Base-by-base conservation (phyloP, 2,329 filamentous ascomycete species). In the Cladophialophora immunda region DNA sequence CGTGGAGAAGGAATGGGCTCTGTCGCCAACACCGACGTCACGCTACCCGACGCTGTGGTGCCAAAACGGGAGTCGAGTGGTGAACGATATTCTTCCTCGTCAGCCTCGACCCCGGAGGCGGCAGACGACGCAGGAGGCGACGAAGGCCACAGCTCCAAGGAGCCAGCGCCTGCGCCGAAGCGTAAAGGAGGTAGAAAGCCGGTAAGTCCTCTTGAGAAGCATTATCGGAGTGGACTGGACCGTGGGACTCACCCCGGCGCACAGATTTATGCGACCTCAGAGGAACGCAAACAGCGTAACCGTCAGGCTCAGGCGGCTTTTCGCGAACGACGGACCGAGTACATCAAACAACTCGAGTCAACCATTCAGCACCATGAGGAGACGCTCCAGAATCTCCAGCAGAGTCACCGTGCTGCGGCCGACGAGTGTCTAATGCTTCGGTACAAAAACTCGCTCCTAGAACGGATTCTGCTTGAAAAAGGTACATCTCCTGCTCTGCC, bases 341-440 rank as follows among this genome's bases (percentile, higher is more conserved):
- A 99, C 80, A 99, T 99, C 83, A 98, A 98, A 83, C 95, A 99
- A 80, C 87, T 99, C 29, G 95, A 99, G 82, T 93, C 94, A 74
- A 97, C 94, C 64, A 98, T 99, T 80, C 94, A 95, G 76, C 92
- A 95, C 73, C 94, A 98, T 84, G 95, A 99, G 81, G 93, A 96
- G 75, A 94, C 93, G 74, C 85, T 98, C 64, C 92, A 96, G 74
- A 97, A 89, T 75, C 85, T 99, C 67, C 95, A 98, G 81, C 92
- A 94, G 76, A 96, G 93, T 72, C 95, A 98, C 77, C 92, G 95
- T 74, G 94, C 89, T 75, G 95, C 95, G 65, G 93, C 94, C 65
- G 95, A 98, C 79, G 95, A 98, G 81, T 98, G 95, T 78, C 82
- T 98, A 76, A 98, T 99, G 95, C 85, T 99, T 74, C 91, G 95